phyloP scores from a whole-genome alignment of 345 rosid species.

The Psidium guajava region DNA sequence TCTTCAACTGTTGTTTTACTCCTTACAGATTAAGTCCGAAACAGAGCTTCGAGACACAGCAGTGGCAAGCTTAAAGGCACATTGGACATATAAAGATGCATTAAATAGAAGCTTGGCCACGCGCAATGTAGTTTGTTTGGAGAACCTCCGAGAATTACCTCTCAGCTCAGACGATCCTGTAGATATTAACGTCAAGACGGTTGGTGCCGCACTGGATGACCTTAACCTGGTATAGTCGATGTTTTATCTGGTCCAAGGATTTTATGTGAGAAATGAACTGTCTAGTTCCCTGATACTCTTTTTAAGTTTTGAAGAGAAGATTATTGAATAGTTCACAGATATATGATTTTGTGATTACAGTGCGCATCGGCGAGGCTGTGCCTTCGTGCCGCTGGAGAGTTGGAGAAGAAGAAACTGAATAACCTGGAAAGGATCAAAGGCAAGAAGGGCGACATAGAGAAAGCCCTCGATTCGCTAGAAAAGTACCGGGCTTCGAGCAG shows the following conservation, averaged over 20 bases:
- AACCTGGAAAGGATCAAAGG: constrained; percentile 14
- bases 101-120: constrained; percentile 3
- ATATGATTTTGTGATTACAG: background rate
- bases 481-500: constrained; percentile 25
- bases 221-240: constrained; percentile 43
- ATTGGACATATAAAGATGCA: background rate
- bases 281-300: background rate
- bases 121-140: constrained; percentile 6
- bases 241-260: background rate
- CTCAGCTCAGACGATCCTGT: constrained; percentile 22
- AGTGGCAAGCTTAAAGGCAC: background rate
- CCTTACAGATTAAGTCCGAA: background rate
- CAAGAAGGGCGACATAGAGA: constrained; percentile 13
- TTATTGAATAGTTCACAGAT: background rate
- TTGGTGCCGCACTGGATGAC: constrained; percentile 25
- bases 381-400: constrained; percentile 46
- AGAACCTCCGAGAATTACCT: constrained; percentile 19
- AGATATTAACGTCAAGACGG: too few relatives aligned
- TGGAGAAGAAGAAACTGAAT: constrained; percentile 34
- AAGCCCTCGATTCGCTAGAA: background rate
- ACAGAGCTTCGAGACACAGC: background rate
- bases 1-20: background rate
- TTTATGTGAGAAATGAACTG: background rate
- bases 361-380: constrained; percentile 1
- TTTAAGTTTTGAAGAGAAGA: background rate